A percentile compares a stretch with the other conserved stretches of the same genome.
Evolutionary conservation across 208 protist species (phyloP).

Genomic region (Angomonas ambiguus): DNA sequence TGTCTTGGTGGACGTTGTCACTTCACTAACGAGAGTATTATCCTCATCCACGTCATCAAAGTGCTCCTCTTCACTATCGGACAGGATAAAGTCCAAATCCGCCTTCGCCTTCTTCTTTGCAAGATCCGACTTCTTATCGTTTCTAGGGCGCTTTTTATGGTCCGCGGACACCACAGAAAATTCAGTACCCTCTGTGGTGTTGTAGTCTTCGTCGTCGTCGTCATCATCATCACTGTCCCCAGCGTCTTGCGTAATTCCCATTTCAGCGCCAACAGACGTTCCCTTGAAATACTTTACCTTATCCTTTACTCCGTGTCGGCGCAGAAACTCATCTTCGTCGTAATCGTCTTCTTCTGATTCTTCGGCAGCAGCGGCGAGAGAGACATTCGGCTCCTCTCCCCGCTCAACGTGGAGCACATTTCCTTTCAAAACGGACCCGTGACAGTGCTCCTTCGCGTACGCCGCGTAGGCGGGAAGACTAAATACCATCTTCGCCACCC

Average conservation of each 20-base stretch:
- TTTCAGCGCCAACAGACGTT: slow-evolving; percentile 60
- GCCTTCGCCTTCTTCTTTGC: slow-evolving; percentile 8
- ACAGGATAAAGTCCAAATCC: neutral
- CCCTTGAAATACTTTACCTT: slow-evolving; percentile 80
- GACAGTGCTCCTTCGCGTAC: slow-evolving; percentile 75
- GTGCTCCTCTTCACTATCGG: slow-evolving; percentile 68
- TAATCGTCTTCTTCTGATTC: slow-evolving; percentile 44
- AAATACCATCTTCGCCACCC: slow-evolving; percentile 74
- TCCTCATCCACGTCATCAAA: slow-evolving; percentile 67
- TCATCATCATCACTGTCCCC: slow-evolving; percentile 22
- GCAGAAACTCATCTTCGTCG: slow-evolving; percentile 74
- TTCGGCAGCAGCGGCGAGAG: slow-evolving; percentile 23
- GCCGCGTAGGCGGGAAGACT: slow-evolving; percentile 77
- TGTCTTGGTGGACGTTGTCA: slow-evolving; percentile 3
- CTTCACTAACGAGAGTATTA: slow-evolving; percentile 14
- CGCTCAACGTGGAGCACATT: slow-evolving; percentile 82
- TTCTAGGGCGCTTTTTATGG: slow-evolving; percentile 8
- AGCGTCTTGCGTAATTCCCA: slow-evolving; percentile 16
- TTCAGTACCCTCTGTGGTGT: slow-evolving; percentile 4
- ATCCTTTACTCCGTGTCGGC: slow-evolving; percentile 69
- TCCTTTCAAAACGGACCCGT: slow-evolving; percentile 77
- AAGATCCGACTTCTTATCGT: slow-evolving; percentile 10
- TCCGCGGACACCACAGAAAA: slow-evolving; percentile 1
- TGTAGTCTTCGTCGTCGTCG: slow-evolving; percentile 21
- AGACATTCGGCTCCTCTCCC: slow-evolving; percentile 71